Conservation (phyloP, 352 stramenopile genomes). For the Globisporangium megalacanthum region DNA sequence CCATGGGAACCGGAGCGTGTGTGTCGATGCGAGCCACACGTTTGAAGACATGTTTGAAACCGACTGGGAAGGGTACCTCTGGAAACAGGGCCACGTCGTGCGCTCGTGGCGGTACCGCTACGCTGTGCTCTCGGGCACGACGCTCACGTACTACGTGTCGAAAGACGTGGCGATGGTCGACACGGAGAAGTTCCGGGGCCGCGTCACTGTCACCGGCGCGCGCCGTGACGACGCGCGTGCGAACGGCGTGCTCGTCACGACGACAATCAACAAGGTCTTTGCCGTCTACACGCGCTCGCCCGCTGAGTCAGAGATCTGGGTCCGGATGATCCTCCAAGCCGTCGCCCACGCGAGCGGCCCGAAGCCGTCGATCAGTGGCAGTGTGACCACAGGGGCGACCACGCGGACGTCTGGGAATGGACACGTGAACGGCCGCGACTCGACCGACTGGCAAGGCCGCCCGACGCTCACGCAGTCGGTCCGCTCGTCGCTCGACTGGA, state of each 20-base stretch:
- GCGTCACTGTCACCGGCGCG: slow-evolving; percentile 74
- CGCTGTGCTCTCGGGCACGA: slow-evolving; percentile 71
- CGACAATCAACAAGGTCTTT: slow-evolving; percentile 85
- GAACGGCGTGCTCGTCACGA: slow-evolving; percentile 80
- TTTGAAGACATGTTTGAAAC: slow-evolving; percentile 86
- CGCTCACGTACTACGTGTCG: slow-evolving; percentile 77
- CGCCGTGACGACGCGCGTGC: slow-evolving; percentile 52
- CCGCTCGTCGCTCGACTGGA: slow-evolving; percentile 77
- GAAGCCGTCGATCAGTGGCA: slow-evolving; percentile 46
- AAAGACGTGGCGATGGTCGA: slow-evolving; percentile 76
- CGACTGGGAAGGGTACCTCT: slow-evolving; percentile 86
- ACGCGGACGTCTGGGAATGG: slow-evolving; percentile 20
- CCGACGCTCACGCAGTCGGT: slow-evolving; percentile 49
- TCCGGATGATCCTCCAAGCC: slow-evolving; percentile 79
- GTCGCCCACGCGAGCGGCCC: slow-evolving; percentile 42
- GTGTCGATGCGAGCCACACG: slow-evolving; percentile 54
- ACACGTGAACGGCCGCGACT: slow-evolving; percentile 27
- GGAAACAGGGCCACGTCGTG: slow-evolving; percentile 85
- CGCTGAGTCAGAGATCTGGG: slow-evolving; percentile 80
- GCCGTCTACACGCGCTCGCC: slow-evolving; percentile 77
- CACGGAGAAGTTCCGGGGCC: slow-evolving; percentile 80
- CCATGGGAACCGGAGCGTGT: slow-evolving; percentile 39
- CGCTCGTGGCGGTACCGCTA: slow-evolving; percentile 83
- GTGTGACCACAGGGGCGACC: slow-evolving; percentile 21
- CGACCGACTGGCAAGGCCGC: slow-evolving; percentile 28